phyloP scores from a whole-genome alignment of 257 asterid species.

The Solanum peruvianum region DNA sequence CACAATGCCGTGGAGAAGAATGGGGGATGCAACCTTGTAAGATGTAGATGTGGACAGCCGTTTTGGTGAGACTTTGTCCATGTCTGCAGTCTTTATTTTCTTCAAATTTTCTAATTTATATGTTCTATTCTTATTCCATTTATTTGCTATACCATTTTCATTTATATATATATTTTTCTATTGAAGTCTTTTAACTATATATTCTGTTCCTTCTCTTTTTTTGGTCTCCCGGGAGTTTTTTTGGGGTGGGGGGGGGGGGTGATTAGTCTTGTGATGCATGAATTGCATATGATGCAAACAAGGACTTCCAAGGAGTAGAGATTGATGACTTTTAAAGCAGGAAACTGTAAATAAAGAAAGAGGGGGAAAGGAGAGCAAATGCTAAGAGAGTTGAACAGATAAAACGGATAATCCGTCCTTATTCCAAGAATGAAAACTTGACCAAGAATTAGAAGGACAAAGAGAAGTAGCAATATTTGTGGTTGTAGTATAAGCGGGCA shows the following conservation, averaged over 20 bases:
- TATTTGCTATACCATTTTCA: neutral
- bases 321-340: neutral
- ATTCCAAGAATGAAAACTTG: neutral
- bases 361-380: neutral
- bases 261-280: neutral
- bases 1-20: slow-evolving; percentile 37
- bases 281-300: neutral
- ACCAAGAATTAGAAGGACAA: neutral
- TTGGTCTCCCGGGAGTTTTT: neutral
- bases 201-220: neutral
- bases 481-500: neutral
- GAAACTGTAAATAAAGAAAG: neutral
- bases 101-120: neutral
- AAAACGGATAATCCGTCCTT: neutral
- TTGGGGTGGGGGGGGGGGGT: neutral
- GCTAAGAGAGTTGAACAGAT: neutral
- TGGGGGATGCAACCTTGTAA: slow-evolving; percentile 55
- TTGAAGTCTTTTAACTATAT: neutral
- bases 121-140: neutral
- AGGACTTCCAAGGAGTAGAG: neutral
- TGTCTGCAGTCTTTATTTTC: neutral
- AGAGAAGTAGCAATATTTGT: neutral
- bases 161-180: neutral
- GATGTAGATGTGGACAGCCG: slow-evolving; percentile 38
- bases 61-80: slow-evolving; percentile 32